Evolutionary conservation across 352 stramenopile genomes (phyloP), one percentile per base, ranked within the genome.

Genomic region (Elongisporangium senticosum): DNA sequence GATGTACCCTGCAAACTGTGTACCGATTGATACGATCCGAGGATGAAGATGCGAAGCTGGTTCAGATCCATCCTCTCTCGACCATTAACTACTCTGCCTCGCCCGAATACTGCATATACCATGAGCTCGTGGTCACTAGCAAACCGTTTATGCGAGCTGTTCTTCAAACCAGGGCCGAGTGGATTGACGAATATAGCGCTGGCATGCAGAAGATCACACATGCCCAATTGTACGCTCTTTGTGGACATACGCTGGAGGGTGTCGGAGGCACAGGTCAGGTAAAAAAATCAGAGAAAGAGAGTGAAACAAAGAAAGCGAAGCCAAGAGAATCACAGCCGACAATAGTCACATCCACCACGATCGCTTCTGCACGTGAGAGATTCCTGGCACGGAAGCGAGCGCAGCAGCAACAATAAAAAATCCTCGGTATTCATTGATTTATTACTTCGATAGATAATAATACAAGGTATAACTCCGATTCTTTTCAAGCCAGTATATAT

Each of bases 41-140:
- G 15, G 49, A 58, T 7, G 21, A 61, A 4, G 60, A 71, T 7
- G 67, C 69, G 6, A 75, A 83, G 28, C 64, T 93, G 15, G 69
- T 88, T 28, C 79, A 91, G 56, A 66, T 90, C 7, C 84, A 93
- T 50, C 84, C 84, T 23, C 67, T 84, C 24, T 91, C 79, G 22
- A 65, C 63, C 24, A 70, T 91, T 50, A 62, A 71, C 21, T 77
- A 75, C 56, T 61, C 74, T 13, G 51, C 70, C 4, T 67, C 76
- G 20, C 84, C 84, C 4, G 62, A 74, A 52, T 77, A 61, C 50
- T 91, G 81, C 51, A 56, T 93, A 2, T 91, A 84, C 55, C 79
- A 89, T 2, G 79, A 93, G 56, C 74, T 93, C 39, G 80, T 91
- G 23, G 67, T 75, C 47, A 90, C 81, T 17, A 89, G 74, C 62